Conservation (phyloP, 148 eudicot species). For the Silene uniflora region DNA sequence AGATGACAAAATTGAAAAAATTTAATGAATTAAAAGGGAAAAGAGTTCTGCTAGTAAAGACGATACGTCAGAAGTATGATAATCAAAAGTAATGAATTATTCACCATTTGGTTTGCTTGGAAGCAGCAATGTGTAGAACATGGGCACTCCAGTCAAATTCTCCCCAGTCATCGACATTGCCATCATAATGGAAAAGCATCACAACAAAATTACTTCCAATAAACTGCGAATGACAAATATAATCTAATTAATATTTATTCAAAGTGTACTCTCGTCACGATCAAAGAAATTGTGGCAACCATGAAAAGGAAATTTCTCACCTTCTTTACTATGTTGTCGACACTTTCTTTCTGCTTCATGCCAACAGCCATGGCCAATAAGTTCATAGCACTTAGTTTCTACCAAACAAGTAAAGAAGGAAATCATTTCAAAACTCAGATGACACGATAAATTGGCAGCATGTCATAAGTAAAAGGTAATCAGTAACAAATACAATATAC, state of each 20-base stretch:
- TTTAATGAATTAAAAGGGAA: too few relatives aligned
- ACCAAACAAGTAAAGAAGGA: constrained; percentile 1
- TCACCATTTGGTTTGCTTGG: constrained; percentile 69
- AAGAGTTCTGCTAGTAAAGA: background rate
- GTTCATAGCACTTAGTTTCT: constrained; percentile 34
- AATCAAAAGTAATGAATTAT: background rate
- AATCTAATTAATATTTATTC: background rate
- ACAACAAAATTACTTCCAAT: constrained; percentile 39
- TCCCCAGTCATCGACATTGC: constrained; percentile 57
- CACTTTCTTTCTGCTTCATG: constrained; percentile 52
- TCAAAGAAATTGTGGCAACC: background rate
- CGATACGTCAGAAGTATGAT: background rate
- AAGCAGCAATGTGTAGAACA: constrained; percentile 59
- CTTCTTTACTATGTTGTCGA: constrained; percentile 52
- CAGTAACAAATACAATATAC: too few relatives aligned
- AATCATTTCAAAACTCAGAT: background rate
- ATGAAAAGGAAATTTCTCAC: constrained; percentile 20
- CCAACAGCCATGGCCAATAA: constrained; percentile 70
- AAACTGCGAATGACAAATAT: constrained; percentile 37
- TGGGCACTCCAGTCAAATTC: constrained; percentile 50
- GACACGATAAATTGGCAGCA: background rate
- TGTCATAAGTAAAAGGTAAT: background rate
- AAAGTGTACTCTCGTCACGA: background rate
- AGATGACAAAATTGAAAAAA: too few relatives aligned
- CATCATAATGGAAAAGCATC: constrained; percentile 76